Evolutionary conservation across 2,329 filamentous ascomycete genomes (phyloP), one percentile per base, ranked within the genome.

Genomic region (Simplicillium sp.): DNA sequence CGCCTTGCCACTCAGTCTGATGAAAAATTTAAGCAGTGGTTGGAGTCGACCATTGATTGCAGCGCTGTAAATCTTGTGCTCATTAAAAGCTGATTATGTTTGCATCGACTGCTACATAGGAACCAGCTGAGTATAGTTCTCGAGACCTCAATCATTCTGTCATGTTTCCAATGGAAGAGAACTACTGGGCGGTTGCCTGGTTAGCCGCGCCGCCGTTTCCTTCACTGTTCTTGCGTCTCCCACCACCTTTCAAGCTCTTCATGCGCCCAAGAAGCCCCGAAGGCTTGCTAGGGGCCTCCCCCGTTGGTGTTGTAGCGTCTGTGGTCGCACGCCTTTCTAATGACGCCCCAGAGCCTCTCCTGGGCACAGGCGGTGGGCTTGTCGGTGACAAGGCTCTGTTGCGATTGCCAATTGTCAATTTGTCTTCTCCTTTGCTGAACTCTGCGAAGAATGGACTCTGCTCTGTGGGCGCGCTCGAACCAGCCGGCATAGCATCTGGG

Each of bases 371-470:
- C 44, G 72, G 75, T 2, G 82, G 80, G 51, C 76, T 82, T 49
- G 71, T 76, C 6, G 79, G 73, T 9, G 67, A 65, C 37, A 49
- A 53, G 13, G 60, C 57, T 28, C 60, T 59, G 46, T 62, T 50
- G 47, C 59, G 61, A 33, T 60, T 55, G 34, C 61, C 65, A 32
- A 73, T 65, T 15, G 58, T 66, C 39, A 77, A 66, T n/a, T 52
- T 59, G 36, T 80, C 76, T 32, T 70, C 65, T 36, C 68, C 71
- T 50, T 70, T 74, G 47, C 60, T 77, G 37, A 84, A 94, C 47
- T 96, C 87, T 39, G 78, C 73, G 59, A 88, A 89, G 67, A 94
- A 95, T 0, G 87, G 87, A 58, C 90, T 94, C 47, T 68, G 60
- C 18, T 64, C 61, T 9, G 56, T 54, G 11, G 52, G 52, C 25